Evolutionary conservation across 139 green algal species (phyloP).

Genomic region (Eudorina sp.): DNA sequence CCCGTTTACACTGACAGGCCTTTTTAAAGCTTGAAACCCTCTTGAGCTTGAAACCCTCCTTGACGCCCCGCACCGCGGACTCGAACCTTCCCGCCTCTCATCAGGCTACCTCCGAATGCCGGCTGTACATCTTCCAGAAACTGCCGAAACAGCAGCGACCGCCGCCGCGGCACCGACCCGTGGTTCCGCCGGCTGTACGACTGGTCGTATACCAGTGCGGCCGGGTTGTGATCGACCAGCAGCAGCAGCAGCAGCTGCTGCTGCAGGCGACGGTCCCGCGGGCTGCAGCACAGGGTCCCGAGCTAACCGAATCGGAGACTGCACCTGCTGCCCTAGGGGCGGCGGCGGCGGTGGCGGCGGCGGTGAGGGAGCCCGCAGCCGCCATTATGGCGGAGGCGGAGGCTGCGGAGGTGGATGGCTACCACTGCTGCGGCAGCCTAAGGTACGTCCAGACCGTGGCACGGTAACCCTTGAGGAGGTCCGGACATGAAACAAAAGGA

Average conservation of each 20-base stretch:
- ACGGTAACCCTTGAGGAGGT: too few relatives aligned
- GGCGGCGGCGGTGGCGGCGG: neutral
- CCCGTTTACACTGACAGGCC: neutral
- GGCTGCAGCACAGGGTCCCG: neutral
- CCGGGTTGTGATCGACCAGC: neutral
- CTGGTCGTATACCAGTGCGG: neutral
- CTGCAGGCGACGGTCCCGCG: neutral
- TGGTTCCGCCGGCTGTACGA: neutral
- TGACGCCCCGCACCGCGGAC: too few relatives aligned
- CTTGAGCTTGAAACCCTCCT: neutral
- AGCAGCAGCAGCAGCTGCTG: neutral
- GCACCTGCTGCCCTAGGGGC: neutral
- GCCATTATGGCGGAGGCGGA: neutral
- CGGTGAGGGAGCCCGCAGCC: neutral
- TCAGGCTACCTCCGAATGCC: neutral
- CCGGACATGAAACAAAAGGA: too few relatives aligned
- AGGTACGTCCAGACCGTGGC: too few relatives aligned
- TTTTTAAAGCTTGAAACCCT: neutral
- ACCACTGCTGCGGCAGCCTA: neutral
- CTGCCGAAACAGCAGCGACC: neutral
- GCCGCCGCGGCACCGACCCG: neutral
- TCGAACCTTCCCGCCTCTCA: too few relatives aligned
- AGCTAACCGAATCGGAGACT: neutral
- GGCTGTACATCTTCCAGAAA: neutral
- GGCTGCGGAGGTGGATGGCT: neutral